Conservation (phyloP, 768 basidiomycete genomes). For the Fomitopsis pulvina region DNA sequence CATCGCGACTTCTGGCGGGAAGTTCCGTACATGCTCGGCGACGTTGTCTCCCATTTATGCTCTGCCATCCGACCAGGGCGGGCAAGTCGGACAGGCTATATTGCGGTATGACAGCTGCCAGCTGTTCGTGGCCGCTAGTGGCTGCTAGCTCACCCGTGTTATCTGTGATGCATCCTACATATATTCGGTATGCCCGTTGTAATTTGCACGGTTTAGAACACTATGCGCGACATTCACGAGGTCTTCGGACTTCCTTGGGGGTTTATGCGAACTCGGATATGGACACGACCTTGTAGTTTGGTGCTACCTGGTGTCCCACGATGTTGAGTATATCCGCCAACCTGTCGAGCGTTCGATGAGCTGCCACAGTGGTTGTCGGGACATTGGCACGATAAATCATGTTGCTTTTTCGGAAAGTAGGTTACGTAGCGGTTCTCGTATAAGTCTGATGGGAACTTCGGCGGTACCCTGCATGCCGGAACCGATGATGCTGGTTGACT, state of each 20-base stretch:
- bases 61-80: slow-evolving; percentile 64
- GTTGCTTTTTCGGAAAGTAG: not conserved
- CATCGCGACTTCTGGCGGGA: slow-evolving; percentile 90
- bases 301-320: not conserved
- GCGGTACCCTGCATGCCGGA: not conserved
- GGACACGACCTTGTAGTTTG: not conserved
- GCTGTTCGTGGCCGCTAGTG: not conserved
- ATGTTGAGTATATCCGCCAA: too few relatives aligned
- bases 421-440: not conserved
- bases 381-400: not conserved
- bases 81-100: slow-evolving; percentile 65
- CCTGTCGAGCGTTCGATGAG: too few relatives aligned
- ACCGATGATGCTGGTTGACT: slow-evolving; percentile 5
- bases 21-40: slow-evolving; percentile 78
- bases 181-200: slow-evolving; percentile 69
- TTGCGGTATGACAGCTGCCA: slow-evolving; percentile 49
- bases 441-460: not conserved
- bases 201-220: not conserved
- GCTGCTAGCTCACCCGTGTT: slow-evolving; percentile 44
- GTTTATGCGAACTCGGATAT: not conserved
- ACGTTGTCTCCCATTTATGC: slow-evolving; percentile 73
- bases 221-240: not conserved
- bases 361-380: not conserved
- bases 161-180: slow-evolving; percentile 65
- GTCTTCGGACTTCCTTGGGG: not conserved